Evolutionary conservation across 805 yeast species (phyloP).

Genomic region (Lachancea quebecensis): DNA sequence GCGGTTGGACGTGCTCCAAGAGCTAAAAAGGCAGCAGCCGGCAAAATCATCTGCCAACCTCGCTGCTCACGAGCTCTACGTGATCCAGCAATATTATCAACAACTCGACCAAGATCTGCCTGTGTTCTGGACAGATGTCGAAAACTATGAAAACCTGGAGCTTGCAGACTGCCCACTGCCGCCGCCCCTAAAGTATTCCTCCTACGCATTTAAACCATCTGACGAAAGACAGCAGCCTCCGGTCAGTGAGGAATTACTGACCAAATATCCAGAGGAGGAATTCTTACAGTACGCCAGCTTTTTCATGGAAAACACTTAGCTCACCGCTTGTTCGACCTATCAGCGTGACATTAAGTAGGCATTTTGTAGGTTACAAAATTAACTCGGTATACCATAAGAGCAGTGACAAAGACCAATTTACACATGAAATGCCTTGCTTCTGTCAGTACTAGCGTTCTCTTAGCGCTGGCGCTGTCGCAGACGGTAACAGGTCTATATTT

Average conservation of each 20-base stretch:
- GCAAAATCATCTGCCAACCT: neutral
- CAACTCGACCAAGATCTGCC: neutral
- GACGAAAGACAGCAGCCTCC: neutral
- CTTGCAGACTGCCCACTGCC: neutral
- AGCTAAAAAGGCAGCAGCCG: neutral
- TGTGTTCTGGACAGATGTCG: neutral
- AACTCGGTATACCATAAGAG: too few species aligned
- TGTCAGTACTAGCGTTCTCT: too few species aligned
- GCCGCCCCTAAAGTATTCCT: neutral
- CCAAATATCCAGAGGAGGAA: neutral
- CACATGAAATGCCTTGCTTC: too few species aligned
- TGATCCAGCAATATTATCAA: neutral
- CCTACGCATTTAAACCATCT: neutral
- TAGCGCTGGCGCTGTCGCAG: too few species aligned
- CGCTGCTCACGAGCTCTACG: neutral
- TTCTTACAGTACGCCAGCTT: neutral
- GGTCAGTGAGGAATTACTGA: neutral
- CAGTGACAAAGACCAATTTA: too few species aligned
- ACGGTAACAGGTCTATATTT: slow-evolving; percentile 45
- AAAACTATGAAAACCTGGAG: neutral
- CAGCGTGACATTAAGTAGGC: too few species aligned
- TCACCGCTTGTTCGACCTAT: too few species aligned
- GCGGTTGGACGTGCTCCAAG: slow-evolving; percentile 5
- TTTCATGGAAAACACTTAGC: too few species aligned
- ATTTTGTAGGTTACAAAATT: too few species aligned